Percentiles rank a stretch among this genome's conserved stretches.
Conservation (phyloP, 78 protist species). For the Bodo saltans region DNA sequence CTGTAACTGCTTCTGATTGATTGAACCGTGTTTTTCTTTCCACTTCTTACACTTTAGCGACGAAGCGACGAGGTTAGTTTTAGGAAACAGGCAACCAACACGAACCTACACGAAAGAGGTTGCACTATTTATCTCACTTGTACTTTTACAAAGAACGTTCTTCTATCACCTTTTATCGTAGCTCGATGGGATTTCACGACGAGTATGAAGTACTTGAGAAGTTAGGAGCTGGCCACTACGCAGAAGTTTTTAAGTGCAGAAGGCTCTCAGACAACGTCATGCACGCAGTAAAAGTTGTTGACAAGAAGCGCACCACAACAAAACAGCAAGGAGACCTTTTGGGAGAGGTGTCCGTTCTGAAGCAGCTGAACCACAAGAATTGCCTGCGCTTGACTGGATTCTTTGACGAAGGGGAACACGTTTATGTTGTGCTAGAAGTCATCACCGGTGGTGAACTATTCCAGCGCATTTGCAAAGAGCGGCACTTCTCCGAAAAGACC, state of each 20-base stretch:
- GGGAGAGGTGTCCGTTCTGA: slow-evolving; percentile 7
- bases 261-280: background rate
- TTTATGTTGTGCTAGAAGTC: slow-evolving; percentile 40
- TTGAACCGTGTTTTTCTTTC: background rate
- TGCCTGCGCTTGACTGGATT: background rate
- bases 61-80: background rate
- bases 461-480: slow-evolving; percentile 11
- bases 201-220: background rate
- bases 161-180: background rate
- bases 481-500: slow-evolving; percentile 8
- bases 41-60: background rate
- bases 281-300: slow-evolving; percentile 7
- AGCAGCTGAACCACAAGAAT: slow-evolving; percentile 23
- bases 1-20: background rate
- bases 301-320: background rate
- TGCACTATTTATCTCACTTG: no score
- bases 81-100: no score
- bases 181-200: background rate
- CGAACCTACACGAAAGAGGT: no score
- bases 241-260: background rate
- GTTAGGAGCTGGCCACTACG: slow-evolving; percentile 4
- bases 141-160: background rate
- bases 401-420: background rate
- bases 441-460: slow-evolving; percentile 52
- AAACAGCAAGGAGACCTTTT: background rate